phyloP scores from a whole-genome alignment of 129 eudicot genomes.

The Tagetes patula region DNA sequence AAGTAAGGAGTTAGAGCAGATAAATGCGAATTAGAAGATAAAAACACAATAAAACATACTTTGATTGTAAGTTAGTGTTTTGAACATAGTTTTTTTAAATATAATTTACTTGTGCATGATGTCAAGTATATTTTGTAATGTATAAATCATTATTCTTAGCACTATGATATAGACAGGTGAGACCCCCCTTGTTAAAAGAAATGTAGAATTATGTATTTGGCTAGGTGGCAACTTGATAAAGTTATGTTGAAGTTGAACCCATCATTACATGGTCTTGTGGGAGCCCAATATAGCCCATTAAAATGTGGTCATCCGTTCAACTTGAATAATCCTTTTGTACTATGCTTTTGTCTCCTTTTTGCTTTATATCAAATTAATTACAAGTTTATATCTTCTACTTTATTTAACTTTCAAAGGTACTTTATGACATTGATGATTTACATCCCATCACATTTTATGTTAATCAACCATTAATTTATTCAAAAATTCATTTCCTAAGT shows the following conservation, averaged over 20 bases:
- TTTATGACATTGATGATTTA: slow-evolving; percentile 20
- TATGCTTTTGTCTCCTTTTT: slow-evolving; percentile 22
- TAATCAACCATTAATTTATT: neutral
- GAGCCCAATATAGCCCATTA: slow-evolving; percentile 45
- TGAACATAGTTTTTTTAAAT: neutral
- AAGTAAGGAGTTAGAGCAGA: too few relatives aligned
- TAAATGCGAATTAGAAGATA: too few relatives aligned
- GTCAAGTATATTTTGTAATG: neutral
- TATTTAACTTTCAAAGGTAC: slow-evolving; percentile 30
- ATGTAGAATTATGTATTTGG: slow-evolving; percentile 20
- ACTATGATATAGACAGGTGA: neutral
- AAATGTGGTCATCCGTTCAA: slow-evolving; percentile 41
- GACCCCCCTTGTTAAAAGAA: neutral
- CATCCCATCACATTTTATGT: slow-evolving; percentile 4
- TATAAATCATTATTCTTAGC: neutral
- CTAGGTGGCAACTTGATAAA: slow-evolving; percentile 23
- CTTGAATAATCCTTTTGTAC: slow-evolving; percentile 34
- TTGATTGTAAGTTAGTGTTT: neutral
- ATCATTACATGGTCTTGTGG: slow-evolving; percentile 45
- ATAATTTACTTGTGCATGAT: neutral
- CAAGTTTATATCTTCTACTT: neutral
- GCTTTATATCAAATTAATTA: slow-evolving; percentile 11
- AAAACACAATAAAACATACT: too few relatives aligned
- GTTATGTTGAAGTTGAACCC: slow-evolving; percentile 56
- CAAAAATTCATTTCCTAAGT: slow-evolving; percentile 1